Conservation (phyloP, 1,284 basidiomycete species). For the Apiotrichum akiyoshidainum region DNA sequence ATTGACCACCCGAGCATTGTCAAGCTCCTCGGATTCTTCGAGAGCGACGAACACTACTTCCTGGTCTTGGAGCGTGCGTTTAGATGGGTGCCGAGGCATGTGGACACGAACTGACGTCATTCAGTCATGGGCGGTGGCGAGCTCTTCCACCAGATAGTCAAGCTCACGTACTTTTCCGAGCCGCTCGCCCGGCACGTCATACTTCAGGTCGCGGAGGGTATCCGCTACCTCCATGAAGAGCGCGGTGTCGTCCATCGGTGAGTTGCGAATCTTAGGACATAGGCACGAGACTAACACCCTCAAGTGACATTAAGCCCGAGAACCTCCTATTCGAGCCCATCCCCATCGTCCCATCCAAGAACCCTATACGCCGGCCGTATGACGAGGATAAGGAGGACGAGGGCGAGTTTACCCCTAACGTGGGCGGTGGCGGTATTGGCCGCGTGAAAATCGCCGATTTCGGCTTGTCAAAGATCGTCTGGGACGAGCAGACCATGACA, state of each 20-base stretch:
- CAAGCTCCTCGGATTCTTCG: constrained; percentile 81
- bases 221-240: constrained; percentile 95
- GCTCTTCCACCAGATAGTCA: constrained; percentile 99
- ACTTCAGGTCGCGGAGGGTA: constrained; percentile 91
- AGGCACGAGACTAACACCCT: not conserved
- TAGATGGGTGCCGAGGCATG: not conserved
- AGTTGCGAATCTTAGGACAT: not conserved
- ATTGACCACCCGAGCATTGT: constrained; percentile 86
- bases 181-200: constrained; percentile 93
- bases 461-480: constrained; percentile 95
- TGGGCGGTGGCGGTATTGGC: constrained; percentile 96
- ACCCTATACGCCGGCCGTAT: constrained; percentile 74
- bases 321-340: constrained; percentile 94
- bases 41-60: constrained; percentile 91
- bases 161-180: constrained; percentile 98
- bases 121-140: constrained; percentile 95
- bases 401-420: constrained; percentile 85
- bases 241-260: constrained; percentile 72
- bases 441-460: constrained; percentile 99
- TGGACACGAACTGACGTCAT: constrained; percentile 11
- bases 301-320: constrained; percentile 93
- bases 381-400: constrained; percentile 99
- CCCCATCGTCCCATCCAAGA: constrained; percentile 83
- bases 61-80: constrained; percentile 82
- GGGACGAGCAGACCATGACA: constrained; percentile 99